phyloP scores from a whole-genome alignment of 179 eudicot genomes.

The Carnegiea gigantea region DNA sequence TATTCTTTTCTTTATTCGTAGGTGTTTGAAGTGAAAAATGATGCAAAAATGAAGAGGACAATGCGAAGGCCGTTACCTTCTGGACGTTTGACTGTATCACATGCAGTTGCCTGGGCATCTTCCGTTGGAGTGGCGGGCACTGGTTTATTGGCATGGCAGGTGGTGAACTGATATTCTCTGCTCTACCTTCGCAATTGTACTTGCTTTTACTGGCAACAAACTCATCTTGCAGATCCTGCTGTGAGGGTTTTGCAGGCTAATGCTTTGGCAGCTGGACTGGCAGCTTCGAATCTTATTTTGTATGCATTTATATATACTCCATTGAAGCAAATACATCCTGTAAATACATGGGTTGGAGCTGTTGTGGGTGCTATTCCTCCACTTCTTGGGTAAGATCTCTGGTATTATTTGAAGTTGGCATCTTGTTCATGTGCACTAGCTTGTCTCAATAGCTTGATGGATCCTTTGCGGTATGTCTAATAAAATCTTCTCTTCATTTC shows the following conservation, averaged over 20 bases:
- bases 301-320: conserved; percentile 96
- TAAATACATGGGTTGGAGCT: conserved; percentile 99
- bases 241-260: conserved; percentile 93
- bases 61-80: conserved; percentile 84
- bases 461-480: background rate
- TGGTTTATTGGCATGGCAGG: conserved; percentile 72
- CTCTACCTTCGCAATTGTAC: conserved; percentile 5
- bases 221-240: conserved; percentile 48
- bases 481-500: background rate
- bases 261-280: conserved; percentile 94
- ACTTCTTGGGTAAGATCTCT: conserved; percentile 79
- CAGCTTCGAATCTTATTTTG: conserved; percentile 79
- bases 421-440: background rate
- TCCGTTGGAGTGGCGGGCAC: conserved; percentile 76
- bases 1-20: conserved; percentile 16
- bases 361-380: conserved; percentile 99
- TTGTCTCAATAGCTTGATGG: background rate
- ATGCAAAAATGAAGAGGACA: conserved; percentile 91
- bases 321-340: conserved; percentile 90
- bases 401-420: background rate
- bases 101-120: conserved; percentile 83
- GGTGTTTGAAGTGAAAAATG: conserved; percentile 88
- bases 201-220: conserved; percentile 18
- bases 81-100: conserved; percentile 66
- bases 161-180: conserved; percentile 33